phyloP scores from a whole-genome alignment of 257 asterid genomes.

The Ehretia macrophylla region DNA sequence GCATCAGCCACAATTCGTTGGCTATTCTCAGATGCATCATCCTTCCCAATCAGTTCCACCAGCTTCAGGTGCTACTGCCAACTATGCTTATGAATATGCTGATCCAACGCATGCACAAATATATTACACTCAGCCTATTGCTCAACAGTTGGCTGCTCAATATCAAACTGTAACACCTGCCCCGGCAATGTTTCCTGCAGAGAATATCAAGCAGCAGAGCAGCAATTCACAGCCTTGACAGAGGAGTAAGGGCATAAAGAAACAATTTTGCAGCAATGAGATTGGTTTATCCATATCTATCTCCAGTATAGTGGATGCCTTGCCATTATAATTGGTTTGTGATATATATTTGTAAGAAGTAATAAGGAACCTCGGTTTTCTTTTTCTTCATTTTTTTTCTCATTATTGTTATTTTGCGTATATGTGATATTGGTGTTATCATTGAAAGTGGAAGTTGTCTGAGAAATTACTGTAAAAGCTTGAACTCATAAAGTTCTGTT shows the following conservation, averaged over 20 bases:
- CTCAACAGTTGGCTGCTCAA: constrained; percentile 68
- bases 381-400: constrained; percentile 17
- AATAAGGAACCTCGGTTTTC: constrained; percentile 32
- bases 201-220: constrained; percentile 53
- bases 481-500: constrained; percentile 23
- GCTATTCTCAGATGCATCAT: constrained; percentile 69
- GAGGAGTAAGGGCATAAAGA: constrained; percentile 53
- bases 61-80: constrained; percentile 44
- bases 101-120: constrained; percentile 68
- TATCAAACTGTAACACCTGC: constrained; percentile 62
- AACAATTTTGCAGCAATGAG: constrained; percentile 73
- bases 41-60: constrained; percentile 70
- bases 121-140: constrained; percentile 63
- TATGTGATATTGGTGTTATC: constrained; percentile 22
- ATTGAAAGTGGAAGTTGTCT: constrained; percentile 32
- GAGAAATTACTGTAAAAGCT: constrained; percentile 49
- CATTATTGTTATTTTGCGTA: constrained; percentile 13
- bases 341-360: constrained; percentile 53
- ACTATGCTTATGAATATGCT: constrained; percentile 55
- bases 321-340: constrained; percentile 54
- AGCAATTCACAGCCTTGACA: constrained; percentile 46
- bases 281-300: constrained; percentile 39
- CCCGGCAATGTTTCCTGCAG: constrained; percentile 41
- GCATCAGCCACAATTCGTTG: constrained; percentile 56
- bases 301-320: constrained; percentile 30